These are phyloP conservation scores for Podospora australis DNA, from an alignment of 495 filamentous ascomycete species.

Conservation along the genomic window DNA sequence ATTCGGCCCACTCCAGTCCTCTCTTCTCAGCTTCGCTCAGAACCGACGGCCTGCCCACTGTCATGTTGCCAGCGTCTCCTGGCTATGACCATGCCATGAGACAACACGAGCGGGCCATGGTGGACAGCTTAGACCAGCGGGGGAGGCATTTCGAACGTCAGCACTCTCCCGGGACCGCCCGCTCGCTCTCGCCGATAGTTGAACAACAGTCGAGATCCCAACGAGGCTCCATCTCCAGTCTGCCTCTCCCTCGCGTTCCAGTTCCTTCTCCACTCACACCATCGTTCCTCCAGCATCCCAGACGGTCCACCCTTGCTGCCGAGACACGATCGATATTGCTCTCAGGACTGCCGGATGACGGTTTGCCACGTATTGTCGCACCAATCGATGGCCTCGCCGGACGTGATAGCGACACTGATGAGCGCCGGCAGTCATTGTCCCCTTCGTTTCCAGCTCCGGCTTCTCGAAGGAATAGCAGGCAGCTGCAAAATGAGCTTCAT, in stretches of 20 bases:
- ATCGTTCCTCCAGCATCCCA: conserved; percentile 5
- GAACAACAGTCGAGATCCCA: conserved; percentile 16
- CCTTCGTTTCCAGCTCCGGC: not conserved
- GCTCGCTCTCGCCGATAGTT: conserved; percentile 22
- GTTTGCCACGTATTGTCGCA: not conserved
- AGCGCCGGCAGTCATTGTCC: conserved; percentile 22
- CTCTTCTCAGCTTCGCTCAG: conserved; percentile 25
- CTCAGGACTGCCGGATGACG: conserved; percentile 10
- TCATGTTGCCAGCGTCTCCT: conserved; percentile 29
- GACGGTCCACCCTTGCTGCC: conserved; percentile 17
- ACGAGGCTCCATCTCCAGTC: conserved; percentile 10
- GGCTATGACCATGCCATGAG: conserved; percentile 31
- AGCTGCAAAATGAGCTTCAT: conserved; percentile 24
- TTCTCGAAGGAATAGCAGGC: conserved; percentile 12
- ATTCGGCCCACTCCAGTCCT: conserved; percentile 16
- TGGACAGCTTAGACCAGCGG: conserved; percentile 33
- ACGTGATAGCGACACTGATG: not conserved
- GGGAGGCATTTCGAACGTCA: conserved; percentile 13
- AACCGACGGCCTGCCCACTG: conserved; percentile 29
- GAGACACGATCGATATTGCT: conserved; percentile 27
- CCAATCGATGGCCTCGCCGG: not conserved
- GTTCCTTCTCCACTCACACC: conserved; percentile 12
- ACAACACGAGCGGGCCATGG: conserved; percentile 34
- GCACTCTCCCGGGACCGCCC: conserved; percentile 4
- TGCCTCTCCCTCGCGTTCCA: conserved; percentile 8